Base-by-base conservation (phyloP, 257 asterid species). In the Penstemon davidsonii region DNA sequence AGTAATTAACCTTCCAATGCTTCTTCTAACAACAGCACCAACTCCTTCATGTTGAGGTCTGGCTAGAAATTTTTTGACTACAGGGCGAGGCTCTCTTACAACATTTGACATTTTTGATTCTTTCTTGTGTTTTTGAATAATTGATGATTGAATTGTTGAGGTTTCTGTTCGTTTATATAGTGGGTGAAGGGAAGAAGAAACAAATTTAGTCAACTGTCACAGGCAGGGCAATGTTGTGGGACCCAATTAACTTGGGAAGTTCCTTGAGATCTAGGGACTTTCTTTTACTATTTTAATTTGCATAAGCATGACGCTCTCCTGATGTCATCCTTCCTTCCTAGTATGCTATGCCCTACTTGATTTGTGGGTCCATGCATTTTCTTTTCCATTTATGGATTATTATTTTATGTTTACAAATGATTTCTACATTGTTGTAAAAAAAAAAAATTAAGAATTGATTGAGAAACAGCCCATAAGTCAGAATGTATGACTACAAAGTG, bases 21-120 rank as follows among this genome's bases (percentile, higher is more conserved):
- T 92, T 77, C 98, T 81, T 72, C 98, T 74, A 1, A 92, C 98
- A 66, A 80, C 75, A 64, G 98, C 98, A 43, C 97, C 98, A 7
- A 86, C 73, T 56, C 98, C 98, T 82, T 92, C 98, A 43, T 25
- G 85, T 44, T 90, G 97, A 71, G 97, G 96, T 71, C 89, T 76
- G 3, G 98, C 91, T 0, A 88, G 79, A 72, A 92, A 84, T 49
- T 86, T 92, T 70, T 82, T 73, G 51, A 84, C 93, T 4, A 92
- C 87, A 1, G 80, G 75, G 33, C 97, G 95, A 71, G 95, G 81
- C 9, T 86, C 77, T n/a, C 63, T 79, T 1, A 81, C 82, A 57
- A 74, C 77, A 42, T 73, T 66, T 43, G 86, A 73, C 89, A 86
- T 83, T 59, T 41, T 38, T 65, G 18, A 15, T 15, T 15, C 18